These are phyloP conservation scores for Stemphylium beticola DNA, from an alignment of 2,329 filamentous ascomycete species.

Conservation along the genomic window DNA sequence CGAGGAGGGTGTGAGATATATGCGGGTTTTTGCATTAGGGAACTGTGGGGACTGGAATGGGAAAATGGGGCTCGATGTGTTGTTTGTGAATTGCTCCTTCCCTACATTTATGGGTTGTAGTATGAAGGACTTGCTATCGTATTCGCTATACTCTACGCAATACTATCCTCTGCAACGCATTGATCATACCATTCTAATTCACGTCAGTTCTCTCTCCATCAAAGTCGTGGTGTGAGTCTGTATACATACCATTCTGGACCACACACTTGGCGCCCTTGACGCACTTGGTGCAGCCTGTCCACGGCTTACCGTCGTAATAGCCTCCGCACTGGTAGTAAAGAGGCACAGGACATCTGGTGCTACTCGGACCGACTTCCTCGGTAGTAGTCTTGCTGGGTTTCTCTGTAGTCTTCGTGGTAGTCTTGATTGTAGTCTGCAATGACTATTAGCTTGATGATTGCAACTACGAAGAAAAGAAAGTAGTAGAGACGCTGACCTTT, in stretches of 20 bases:
- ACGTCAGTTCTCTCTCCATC: conserved; percentile 4
- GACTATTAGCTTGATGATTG: background rate
- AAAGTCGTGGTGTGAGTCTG: too few species aligned
- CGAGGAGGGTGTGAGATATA: too few species aligned
- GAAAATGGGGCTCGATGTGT: too few species aligned
- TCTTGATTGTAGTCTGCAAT: conserved; percentile 11
- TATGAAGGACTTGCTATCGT: too few species aligned
- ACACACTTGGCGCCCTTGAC: conserved; percentile 34
- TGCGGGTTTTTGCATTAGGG: too few species aligned
- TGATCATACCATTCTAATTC: conserved; percentile 36
- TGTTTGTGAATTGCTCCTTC: too few species aligned
- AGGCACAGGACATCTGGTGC: conserved; percentile 39
- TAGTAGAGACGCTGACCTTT: conserved; percentile 2
- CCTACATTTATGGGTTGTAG: too few species aligned
- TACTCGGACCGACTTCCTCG: conserved; percentile 34
- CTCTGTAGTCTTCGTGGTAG: conserved; percentile 10
- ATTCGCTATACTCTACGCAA: background rate
- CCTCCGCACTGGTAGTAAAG: conserved; percentile 42
- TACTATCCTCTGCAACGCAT: conserved; percentile 30
- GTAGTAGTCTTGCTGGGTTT: conserved; percentile 18
- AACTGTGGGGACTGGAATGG: too few species aligned
- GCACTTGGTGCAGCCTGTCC: conserved; percentile 39
- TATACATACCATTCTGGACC: conserved; percentile 36
- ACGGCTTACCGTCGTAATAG: conserved; percentile 31
- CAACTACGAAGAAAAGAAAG: background rate